Evolutionary conservation across 2,329 filamentous ascomycete species (phyloP).

Genomic region (Didymella arachidicola): DNA sequence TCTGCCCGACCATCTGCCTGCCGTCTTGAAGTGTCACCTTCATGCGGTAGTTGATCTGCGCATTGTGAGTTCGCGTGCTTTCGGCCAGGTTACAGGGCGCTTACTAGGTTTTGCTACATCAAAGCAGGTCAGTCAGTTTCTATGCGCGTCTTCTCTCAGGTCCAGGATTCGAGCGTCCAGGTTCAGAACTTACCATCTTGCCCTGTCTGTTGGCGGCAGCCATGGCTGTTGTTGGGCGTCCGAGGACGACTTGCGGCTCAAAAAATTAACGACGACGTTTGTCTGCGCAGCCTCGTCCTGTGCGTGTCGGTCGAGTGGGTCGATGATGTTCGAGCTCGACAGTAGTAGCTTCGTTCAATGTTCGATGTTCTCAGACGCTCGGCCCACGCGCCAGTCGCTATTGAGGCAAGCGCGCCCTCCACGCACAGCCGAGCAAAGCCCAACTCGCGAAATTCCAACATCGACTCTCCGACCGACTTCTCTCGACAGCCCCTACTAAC

Average conservation of each 20-base stretch:
- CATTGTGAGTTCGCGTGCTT: slow-evolving; percentile 31
- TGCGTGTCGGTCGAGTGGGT: slow-evolving; percentile 34
- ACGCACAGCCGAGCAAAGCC: slow-evolving; percentile 38
- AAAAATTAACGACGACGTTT: slow-evolving; percentile 13
- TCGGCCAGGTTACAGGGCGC: slow-evolving; percentile 43
- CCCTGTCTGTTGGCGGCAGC: slow-evolving; percentile 81
- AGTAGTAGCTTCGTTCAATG: background rate
- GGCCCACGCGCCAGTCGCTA: slow-evolving; percentile 4
- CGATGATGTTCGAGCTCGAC: slow-evolving; percentile 31
- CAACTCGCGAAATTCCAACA: slow-evolving; percentile 9
- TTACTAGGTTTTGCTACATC: slow-evolving; percentile 70
- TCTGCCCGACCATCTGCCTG: slow-evolving; percentile 95
- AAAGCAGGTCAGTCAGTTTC: slow-evolving; percentile 53
- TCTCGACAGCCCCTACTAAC: slow-evolving; percentile 48
- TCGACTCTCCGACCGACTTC: slow-evolving; percentile 28
- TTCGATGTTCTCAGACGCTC: background rate
- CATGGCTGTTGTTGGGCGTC: slow-evolving; percentile 54
- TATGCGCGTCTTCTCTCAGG: slow-evolving; percentile 55
- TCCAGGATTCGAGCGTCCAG: slow-evolving; percentile 46
- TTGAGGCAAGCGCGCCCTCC: slow-evolving; percentile 22
- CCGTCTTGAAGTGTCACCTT: slow-evolving; percentile 94
- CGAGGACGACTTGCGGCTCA: slow-evolving; percentile 51
- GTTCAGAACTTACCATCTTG: slow-evolving; percentile 86
- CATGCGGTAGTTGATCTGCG: slow-evolving; percentile 99
- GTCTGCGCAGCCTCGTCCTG: slow-evolving; percentile 25